Conservation (phyloP, 139 green algal species). For the Penium margaritaceum region DNA sequence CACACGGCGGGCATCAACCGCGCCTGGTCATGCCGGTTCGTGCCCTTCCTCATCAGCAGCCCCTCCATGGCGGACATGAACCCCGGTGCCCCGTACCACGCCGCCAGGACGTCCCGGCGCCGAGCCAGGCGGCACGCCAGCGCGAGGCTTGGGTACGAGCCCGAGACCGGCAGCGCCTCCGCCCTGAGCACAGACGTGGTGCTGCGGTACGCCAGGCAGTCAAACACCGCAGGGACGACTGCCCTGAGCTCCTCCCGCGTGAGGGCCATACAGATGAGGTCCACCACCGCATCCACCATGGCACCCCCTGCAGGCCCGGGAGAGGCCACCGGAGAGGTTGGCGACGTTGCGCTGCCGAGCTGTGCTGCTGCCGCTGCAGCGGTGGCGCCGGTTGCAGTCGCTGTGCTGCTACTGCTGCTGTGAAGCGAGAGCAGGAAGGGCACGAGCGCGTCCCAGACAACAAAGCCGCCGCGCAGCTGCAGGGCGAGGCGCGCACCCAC, state of each 20-base stretch:
- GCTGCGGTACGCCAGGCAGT: slow-evolving; percentile 32
- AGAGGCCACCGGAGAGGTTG: slow-evolving; percentile 9
- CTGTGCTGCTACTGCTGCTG: neutral
- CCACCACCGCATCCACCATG: slow-evolving; percentile 12
- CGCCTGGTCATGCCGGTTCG: slow-evolving; percentile 59
- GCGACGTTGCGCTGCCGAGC: no score
- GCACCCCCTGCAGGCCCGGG: slow-evolving; percentile 20
- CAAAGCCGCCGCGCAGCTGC: slow-evolving; percentile 24
- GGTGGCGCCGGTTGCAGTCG: no score
- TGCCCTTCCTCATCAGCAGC: slow-evolving; percentile 61
- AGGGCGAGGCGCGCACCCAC: no score
- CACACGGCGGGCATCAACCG: slow-evolving; percentile 54
- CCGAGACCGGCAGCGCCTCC: neutral
- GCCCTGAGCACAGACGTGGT: slow-evolving; percentile 9
- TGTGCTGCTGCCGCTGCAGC: neutral
- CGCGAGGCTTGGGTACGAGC: slow-evolving; percentile 33
- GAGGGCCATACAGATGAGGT: slow-evolving; percentile 14
- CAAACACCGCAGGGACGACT: slow-evolving; percentile 18
- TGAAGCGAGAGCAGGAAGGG: slow-evolving; percentile 36
- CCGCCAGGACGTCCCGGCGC: slow-evolving; percentile 9
- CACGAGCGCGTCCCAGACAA: slow-evolving; percentile 41
- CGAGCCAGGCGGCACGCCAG: slow-evolving; percentile 34
- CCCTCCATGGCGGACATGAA: slow-evolving; percentile 52
- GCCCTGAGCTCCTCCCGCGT: slow-evolving; percentile 29
- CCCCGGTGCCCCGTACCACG: slow-evolving; percentile 21